Evolutionary conservation across 768 basidiomycete species (phyloP).

Genomic region (Boletus rex-veris): DNA sequence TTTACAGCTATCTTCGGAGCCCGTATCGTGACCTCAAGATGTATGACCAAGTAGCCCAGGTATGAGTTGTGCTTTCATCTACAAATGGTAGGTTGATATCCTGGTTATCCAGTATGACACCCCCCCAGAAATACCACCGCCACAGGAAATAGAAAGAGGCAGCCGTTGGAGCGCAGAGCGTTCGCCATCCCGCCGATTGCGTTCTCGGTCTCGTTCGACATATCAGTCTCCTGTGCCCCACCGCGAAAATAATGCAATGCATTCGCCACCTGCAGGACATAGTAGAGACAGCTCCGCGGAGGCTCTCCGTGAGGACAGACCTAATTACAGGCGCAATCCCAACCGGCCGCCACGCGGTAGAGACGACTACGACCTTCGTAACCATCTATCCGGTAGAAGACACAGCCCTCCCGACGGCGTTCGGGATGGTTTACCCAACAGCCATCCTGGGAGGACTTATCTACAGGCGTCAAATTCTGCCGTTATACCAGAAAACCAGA

Average conservation of each 20-base stretch:
- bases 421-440: conserved; percentile 1
- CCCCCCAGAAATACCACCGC: conserved; percentile 41
- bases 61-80: conserved; percentile 25
- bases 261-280: not conserved
- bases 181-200: conserved; percentile 22
- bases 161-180: conserved; percentile 28
- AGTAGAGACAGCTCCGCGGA: conserved; percentile 8
- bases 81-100: conserved; percentile 7
- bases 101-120: conserved; percentile 53
- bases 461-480: not conserved
- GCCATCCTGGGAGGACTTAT: not conserved
- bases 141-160: conserved; percentile 22
- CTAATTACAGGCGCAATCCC: not conserved
- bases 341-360: conserved; percentile 2
- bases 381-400: not conserved
- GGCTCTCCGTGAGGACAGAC: not conserved
- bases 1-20: conserved; percentile 85
- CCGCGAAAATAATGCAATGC: conserved; percentile 2
- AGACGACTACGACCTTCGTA: not conserved
- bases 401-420: not conserved
- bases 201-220: conserved; percentile 28
- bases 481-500: not conserved
- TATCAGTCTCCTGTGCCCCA: conserved; percentile 8
- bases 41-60: conserved; percentile 84
- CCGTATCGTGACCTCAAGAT: conserved; percentile 80